phyloP scores from a whole-genome alignment of 495 filamentous ascomycete genomes.

The Aspergillus egyptiacus region DNA sequence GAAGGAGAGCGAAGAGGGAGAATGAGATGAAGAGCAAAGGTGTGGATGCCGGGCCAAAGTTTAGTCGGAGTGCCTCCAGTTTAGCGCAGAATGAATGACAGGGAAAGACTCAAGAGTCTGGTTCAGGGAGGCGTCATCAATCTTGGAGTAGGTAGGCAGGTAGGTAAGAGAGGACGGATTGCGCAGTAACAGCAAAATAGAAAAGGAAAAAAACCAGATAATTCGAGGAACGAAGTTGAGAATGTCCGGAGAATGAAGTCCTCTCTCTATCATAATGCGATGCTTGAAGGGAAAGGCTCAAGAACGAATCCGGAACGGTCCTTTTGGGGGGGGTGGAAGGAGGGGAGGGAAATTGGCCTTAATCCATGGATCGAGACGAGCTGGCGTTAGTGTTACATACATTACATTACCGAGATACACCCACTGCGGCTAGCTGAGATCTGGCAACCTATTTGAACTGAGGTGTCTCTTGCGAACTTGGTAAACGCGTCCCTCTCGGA shows the following conservation, averaged over 20 bases:
- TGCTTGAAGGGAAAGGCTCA: not conserved
- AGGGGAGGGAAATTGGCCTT: constrained; percentile 2
- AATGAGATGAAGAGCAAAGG: constrained; percentile 19
- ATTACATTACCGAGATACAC: not conserved
- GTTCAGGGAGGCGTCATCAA: constrained; percentile 17
- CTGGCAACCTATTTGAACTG: too few species aligned
- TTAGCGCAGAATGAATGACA: constrained; percentile 14
- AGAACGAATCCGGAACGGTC: constrained; percentile 16
- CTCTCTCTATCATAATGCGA: too few species aligned
- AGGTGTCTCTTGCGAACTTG: too few species aligned
- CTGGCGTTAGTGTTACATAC: constrained; percentile 6
- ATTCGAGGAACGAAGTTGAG: too few species aligned
- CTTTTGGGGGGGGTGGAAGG: constrained; percentile 4
- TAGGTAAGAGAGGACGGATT: constrained; percentile 1
- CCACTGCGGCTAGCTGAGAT: too few species aligned
- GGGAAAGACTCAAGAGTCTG: constrained; percentile 29
- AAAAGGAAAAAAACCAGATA: too few species aligned
- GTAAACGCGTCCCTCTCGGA: not conserved
- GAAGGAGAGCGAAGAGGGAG: constrained; percentile 15
- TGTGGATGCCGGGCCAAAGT: constrained; percentile 11
- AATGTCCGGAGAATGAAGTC: too few species aligned
- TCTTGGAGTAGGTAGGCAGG: constrained; percentile 7
- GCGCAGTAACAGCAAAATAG: too few species aligned
- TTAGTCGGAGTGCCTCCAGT: not conserved
- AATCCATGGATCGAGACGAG: constrained; percentile 14